Percentiles rank a stretch among this genome's conserved stretches.
phyloP scores from a whole-genome alignment of 139 green algal genomes.

The Chlorella sp. region DNA sequence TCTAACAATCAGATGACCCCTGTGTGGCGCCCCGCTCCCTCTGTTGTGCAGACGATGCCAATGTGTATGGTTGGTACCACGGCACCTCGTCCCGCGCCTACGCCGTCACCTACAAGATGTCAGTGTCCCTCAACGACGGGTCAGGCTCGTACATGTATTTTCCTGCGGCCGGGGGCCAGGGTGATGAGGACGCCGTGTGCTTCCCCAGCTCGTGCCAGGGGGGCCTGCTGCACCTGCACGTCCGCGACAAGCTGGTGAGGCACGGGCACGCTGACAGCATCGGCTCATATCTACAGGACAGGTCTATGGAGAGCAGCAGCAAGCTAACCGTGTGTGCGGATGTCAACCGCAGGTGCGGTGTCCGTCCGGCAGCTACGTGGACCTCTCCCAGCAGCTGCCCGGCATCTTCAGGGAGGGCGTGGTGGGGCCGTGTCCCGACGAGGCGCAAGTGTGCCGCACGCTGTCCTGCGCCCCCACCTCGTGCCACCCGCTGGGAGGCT shows the following conservation, averaged over 20 bases:
- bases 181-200: slow-evolving; percentile 1
- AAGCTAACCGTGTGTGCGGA: too few species aligned
- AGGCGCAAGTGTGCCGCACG: neutral
- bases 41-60: neutral
- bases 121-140: neutral
- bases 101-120: slow-evolving; percentile 1
- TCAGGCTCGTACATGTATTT: neutral
- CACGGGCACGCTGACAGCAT: too few species aligned
- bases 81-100: neutral
- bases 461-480: neutral
- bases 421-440: neutral
- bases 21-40: neutral
- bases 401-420: neutral
- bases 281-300: too few species aligned
- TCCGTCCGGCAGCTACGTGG: neutral
- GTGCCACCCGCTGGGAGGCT: neutral
- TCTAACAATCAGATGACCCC: neutral
- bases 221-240: neutral
- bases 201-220: neutral
- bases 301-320: too few species aligned
- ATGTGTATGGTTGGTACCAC: neutral
- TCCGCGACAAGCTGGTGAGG: too few species aligned
- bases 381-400: neutral
- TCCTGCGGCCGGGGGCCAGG: neutral
- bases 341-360: slow-evolving; percentile 6